Evolutionary conservation across 2,329 filamentous ascomycete species (phyloP).

Genomic region (Aureobasidium sp.): DNA sequence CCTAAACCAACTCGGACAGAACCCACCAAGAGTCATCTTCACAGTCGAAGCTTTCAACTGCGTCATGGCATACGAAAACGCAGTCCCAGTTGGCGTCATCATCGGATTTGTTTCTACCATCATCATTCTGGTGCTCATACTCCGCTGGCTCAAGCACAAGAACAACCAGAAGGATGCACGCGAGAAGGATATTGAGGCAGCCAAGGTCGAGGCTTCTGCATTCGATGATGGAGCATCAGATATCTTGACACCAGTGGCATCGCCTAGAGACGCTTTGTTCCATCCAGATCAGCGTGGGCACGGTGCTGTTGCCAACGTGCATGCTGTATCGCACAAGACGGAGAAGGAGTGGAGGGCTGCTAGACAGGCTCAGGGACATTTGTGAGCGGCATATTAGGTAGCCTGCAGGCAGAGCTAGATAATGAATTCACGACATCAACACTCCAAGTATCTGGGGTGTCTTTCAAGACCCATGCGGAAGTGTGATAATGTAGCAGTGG

Average conservation of each 20-base stretch:
- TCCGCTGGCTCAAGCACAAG: constrained; percentile 10
- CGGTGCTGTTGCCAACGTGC: not conserved
- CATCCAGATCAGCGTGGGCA: not conserved
- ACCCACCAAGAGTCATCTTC: not conserved
- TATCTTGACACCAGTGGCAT: not conserved
- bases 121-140: not conserved
- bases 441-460: not conserved
- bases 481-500: not conserved
- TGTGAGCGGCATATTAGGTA: not conserved
- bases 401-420: not conserved
- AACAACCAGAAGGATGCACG: not conserved
- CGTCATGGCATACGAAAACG: constrained; percentile 9
- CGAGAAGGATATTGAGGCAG: constrained; percentile 2
- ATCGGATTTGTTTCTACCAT: not conserved
- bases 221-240: constrained; percentile 1
- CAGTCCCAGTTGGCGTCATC: constrained; percentile 7
- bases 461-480: not conserved
- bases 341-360: constrained; percentile 8
- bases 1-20: not conserved
- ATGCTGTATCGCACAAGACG: not conserved
- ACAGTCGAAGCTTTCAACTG: not conserved
- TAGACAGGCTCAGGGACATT: not conserved
- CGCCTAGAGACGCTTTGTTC: constrained; percentile 1
- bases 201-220: not conserved
- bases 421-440: constrained; percentile 11